A percentile compares a stretch with the other conserved stretches of the same genome.
phyloP scores from a whole-genome alignment of 1,284 basidiomycete species.

The Heterobasidion parviporum region DNA sequence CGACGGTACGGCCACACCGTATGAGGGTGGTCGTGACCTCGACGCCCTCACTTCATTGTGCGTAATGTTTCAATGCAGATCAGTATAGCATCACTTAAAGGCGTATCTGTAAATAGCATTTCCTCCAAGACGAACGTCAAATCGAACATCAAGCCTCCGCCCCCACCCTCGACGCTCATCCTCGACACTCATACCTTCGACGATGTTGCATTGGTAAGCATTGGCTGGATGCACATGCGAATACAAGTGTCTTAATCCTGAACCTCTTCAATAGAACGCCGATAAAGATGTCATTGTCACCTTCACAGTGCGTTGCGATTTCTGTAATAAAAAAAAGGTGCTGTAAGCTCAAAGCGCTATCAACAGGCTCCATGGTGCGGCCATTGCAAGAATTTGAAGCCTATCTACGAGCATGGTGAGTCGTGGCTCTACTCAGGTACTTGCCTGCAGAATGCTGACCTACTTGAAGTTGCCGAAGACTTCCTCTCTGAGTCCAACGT shows the following conservation, averaged over 20 bases:
- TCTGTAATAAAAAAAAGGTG: background rate
- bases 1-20: conserved; percentile 55
- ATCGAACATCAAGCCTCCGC: conserved; percentile 79
- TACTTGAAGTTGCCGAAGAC: conserved; percentile 52
- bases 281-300: conserved; percentile 84
- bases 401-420: conserved; percentile 68
- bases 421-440: no score
- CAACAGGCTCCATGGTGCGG: conserved; percentile 75
- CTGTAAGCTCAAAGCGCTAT: no score
- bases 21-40: conserved; percentile 76
- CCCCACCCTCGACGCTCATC: conserved; percentile 65
- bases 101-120: conserved; percentile 38
- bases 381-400: conserved; percentile 85
- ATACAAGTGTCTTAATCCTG: background rate
- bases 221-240: background rate
- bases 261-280: conserved; percentile 38
- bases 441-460: no score
- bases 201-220: conserved; percentile 57
- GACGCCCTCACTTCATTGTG: conserved; percentile 73
- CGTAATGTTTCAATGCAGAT: conserved; percentile 19
- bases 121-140: conserved; percentile 72
- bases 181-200: conserved; percentile 73
- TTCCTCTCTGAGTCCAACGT: conserved; percentile 77
- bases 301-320: conserved; percentile 55
- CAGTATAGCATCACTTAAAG: conserved; percentile 1